These are phyloP conservation scores for Colletotrichum cereale DNA, from an alignment of 2,329 filamentous ascomycete species.

Conservation along the genomic window DNA sequence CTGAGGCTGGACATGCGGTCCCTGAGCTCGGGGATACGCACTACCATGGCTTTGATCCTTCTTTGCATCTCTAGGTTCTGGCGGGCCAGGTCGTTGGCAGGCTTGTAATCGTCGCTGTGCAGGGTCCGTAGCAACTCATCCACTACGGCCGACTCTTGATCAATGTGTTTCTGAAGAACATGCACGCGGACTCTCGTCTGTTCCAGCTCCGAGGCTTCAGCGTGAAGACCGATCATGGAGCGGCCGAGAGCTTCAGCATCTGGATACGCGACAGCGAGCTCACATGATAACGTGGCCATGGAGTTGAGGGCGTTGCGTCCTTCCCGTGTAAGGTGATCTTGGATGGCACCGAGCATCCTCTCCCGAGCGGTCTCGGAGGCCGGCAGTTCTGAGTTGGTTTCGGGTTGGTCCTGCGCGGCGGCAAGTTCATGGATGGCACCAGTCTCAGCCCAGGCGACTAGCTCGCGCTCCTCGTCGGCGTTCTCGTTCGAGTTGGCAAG, in stretches of 20 bases:
- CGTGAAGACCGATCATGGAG: constrained; percentile 68
- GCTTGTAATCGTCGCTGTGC: constrained; percentile 62
- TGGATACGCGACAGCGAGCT: constrained; percentile 62
- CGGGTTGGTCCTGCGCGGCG: not conserved
- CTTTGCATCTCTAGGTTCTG: constrained; percentile 82
- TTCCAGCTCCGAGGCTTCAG: constrained; percentile 64
- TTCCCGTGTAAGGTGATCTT: constrained; percentile 66
- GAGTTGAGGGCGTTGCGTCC: constrained; percentile 69
- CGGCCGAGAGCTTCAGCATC: constrained; percentile 63
- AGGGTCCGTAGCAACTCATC: constrained; percentile 57
- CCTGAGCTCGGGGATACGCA: constrained; percentile 76
- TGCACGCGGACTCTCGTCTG: constrained; percentile 68
- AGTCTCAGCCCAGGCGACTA: constrained; percentile 70
- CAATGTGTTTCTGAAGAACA: constrained; percentile 68
- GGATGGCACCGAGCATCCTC: constrained; percentile 65
- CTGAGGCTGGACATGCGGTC: constrained; percentile 63
- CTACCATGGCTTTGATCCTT: constrained; percentile 73
- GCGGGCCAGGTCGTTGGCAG: constrained; percentile 70
- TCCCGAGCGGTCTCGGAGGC: constrained; percentile 48
- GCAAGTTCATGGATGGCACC: constrained; percentile 67
- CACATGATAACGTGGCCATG: constrained; percentile 65
- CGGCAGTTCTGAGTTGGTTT: constrained; percentile 13
- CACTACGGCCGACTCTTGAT: constrained; percentile 60
- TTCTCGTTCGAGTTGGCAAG: constrained; percentile 82
- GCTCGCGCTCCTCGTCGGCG: constrained; percentile 76